Evolutionary conservation across 2,329 filamentous ascomycete genomes (phyloP).

Genomic region (Helotiales sp.): DNA sequence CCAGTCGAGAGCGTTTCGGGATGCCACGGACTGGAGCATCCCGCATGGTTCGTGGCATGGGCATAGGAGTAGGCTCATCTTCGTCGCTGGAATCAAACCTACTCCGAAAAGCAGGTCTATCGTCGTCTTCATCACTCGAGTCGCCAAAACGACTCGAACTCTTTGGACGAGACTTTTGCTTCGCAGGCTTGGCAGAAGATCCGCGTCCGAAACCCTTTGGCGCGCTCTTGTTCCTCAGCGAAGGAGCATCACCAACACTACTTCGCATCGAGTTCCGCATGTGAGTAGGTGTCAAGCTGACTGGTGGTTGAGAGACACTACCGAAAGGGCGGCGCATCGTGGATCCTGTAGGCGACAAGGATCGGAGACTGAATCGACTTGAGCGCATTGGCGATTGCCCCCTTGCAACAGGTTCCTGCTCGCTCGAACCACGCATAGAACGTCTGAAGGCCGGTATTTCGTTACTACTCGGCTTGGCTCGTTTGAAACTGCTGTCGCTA

Average conservation of each 20-base stretch:
- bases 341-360: conserved; percentile 65
- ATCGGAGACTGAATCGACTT: conserved; percentile 70
- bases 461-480: conserved; percentile 46
- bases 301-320: conserved; percentile 40
- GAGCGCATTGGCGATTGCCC: conserved; percentile 42
- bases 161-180: conserved; percentile 16
- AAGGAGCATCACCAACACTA: conserved; percentile 36
- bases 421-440: conserved; percentile 63
- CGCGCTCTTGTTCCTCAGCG: conserved; percentile 18
- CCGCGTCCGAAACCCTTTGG: conserved; percentile 28
- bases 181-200: conserved; percentile 15
- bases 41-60: conserved; percentile 23
- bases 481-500: conserved; percentile 82
- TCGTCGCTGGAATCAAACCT: conserved; percentile 68
- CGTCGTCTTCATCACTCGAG: conserved; percentile 37
- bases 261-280: conserved; percentile 38
- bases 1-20: conserved; percentile 44
- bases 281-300: conserved; percentile 45
- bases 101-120: conserved; percentile 40
- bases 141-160: conserved; percentile 35
- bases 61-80: conserved; percentile 28
- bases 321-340: conserved; percentile 43
- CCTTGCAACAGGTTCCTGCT: conserved; percentile 32
- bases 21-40: conserved; percentile 47
- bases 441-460: conserved; percentile 64